phyloP scores from a whole-genome alignment of 495 filamentous ascomycete species.

The Penicillium pulvis region DNA sequence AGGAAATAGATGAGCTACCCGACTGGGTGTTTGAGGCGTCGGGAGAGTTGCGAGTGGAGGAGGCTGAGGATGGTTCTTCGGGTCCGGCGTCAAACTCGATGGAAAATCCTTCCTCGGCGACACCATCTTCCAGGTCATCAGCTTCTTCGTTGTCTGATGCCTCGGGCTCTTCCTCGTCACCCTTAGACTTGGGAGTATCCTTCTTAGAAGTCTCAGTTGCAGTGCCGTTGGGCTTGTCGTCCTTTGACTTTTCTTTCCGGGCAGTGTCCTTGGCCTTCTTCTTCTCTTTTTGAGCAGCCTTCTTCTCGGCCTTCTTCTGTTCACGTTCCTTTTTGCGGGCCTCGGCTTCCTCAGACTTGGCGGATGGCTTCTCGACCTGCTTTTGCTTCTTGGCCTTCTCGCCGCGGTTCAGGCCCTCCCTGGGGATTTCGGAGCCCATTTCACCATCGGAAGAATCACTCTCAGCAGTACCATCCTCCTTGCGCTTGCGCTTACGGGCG shows the following conservation, averaged over 20 bases:
- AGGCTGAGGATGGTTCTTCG: constrained; percentile 49
- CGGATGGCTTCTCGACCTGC: constrained; percentile 29
- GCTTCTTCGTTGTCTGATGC: constrained; percentile 30
- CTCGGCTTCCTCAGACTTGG: constrained; percentile 42
- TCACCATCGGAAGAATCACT: constrained; percentile 47
- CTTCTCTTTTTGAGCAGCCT: constrained; percentile 50
- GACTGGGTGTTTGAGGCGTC: constrained; percentile 62
- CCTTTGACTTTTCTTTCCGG: constrained; percentile 46
- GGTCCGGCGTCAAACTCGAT: constrained; percentile 42
- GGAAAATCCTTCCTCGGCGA: constrained; percentile 48
- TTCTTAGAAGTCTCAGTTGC: constrained; percentile 22
- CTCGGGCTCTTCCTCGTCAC: constrained; percentile 34
- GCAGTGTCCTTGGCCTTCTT: constrained; percentile 49
- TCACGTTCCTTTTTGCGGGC: constrained; percentile 46
- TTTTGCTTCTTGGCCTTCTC: constrained; percentile 39
- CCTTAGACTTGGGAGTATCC: constrained; percentile 23
- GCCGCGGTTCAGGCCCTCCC: constrained; percentile 43
- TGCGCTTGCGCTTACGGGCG: constrained; percentile 67
- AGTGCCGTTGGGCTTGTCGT: constrained; percentile 33
- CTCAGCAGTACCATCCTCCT: constrained; percentile 48
- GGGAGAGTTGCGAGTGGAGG: constrained; percentile 61
- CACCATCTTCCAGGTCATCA: constrained; percentile 40
- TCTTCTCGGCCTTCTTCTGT: constrained; percentile 53
- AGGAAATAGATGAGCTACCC: constrained; percentile 72
- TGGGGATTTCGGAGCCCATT: constrained; percentile 44